Percentiles rank a stretch among this genome's conserved stretches.
Conservation (phyloP, 2,329 filamentous ascomycete genomes). For the Colletotrichum siamense region DNA sequence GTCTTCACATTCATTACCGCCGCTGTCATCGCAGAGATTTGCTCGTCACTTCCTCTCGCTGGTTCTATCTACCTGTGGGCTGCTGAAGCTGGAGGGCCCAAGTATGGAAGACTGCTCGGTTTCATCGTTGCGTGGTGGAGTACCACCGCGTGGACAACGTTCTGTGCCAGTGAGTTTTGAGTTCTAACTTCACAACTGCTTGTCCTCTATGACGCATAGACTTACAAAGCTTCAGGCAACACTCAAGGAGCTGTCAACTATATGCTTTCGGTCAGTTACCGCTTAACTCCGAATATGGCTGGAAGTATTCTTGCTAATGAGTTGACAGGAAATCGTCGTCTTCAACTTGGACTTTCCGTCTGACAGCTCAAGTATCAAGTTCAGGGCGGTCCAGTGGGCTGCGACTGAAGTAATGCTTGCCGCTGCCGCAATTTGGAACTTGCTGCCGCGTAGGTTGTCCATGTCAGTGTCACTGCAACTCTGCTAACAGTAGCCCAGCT, state of each 20-base stretch:
- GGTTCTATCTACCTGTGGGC: conserved; percentile 68
- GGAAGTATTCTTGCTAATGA: background rate
- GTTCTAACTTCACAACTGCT: fast-evolving
- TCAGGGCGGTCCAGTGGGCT: conserved; percentile 67
- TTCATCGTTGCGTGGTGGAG: conserved; percentile 71
- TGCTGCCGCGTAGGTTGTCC: conserved; percentile 50
- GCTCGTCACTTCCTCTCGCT: conserved; percentile 62
- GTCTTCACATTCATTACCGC: conserved; percentile 67
- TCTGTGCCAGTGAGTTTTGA: conserved; percentile 50
- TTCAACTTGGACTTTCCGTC: conserved; percentile 61
- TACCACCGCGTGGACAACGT: conserved; percentile 66
- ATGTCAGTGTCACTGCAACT: fast-evolving
- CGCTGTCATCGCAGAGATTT: conserved; percentile 65
- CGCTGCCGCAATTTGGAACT: conserved; percentile 54
- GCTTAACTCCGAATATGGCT: background rate
- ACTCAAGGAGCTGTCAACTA: conserved; percentile 57
- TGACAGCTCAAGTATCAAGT: conserved; percentile 57
- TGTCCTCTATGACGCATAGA: background rate
- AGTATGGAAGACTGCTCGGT: conserved; percentile 60
- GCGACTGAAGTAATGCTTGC: conserved; percentile 57
- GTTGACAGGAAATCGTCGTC: conserved; percentile 57
- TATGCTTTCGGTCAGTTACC: conserved; percentile 50
- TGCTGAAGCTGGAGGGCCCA: conserved; percentile 61
- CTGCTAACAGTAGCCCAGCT: conserved; percentile 30
- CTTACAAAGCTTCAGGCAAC: conserved; percentile 38